These are phyloP conservation scores for Alternaria sp. DNA, from an alignment of 2,329 filamentous ascomycete species.

Conservation along the genomic window DNA sequence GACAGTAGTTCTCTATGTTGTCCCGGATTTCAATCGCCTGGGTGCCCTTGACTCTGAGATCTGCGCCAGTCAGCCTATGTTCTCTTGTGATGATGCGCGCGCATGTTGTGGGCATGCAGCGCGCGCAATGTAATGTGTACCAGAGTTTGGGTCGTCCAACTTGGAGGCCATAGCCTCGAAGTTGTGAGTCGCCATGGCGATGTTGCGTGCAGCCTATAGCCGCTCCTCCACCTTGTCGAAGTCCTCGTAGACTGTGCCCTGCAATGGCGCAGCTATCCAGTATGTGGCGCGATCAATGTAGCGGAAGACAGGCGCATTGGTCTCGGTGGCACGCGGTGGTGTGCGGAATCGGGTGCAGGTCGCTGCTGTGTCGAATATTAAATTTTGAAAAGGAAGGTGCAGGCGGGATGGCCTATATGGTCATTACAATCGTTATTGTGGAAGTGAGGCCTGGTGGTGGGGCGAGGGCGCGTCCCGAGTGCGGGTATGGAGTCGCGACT, in stretches of 20 bases:
- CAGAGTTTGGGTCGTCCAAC: constrained; percentile 52
- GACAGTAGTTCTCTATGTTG: constrained; percentile 86
- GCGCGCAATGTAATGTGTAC: constrained; percentile 26
- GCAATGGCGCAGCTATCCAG: constrained; percentile 16
- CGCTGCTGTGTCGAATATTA: constrained; percentile 21
- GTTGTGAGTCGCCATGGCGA: constrained; percentile 49
- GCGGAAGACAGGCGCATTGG: constrained; percentile 34
- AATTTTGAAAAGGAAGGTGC: constrained; percentile 29
- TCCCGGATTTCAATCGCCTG: constrained; percentile 88
- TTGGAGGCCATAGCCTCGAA: constrained; percentile 56
- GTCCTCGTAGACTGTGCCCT: constrained; percentile 11
- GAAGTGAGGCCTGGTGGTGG: constrained; percentile 30
- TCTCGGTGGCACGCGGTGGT: constrained; percentile 22
- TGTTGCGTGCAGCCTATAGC: constrained; percentile 30
- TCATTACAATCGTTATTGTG: constrained; percentile 41
- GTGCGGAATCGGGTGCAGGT: constrained; percentile 9
- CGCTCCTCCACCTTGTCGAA: constrained; percentile 23
- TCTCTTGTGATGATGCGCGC: background rate
- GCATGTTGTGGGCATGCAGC: background rate
- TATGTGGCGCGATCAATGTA: constrained; percentile 16
- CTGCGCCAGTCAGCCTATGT: constrained; percentile 57
- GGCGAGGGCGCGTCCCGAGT: constrained; percentile 38
- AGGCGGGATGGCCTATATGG: constrained; percentile 23
- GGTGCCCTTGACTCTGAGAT: constrained; percentile 80
- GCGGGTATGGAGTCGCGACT: constrained; percentile 36